These are phyloP conservation scores for Mimosa pudica DNA, from an alignment of 306 rosid genomes.

Conservation along the genomic window DNA sequence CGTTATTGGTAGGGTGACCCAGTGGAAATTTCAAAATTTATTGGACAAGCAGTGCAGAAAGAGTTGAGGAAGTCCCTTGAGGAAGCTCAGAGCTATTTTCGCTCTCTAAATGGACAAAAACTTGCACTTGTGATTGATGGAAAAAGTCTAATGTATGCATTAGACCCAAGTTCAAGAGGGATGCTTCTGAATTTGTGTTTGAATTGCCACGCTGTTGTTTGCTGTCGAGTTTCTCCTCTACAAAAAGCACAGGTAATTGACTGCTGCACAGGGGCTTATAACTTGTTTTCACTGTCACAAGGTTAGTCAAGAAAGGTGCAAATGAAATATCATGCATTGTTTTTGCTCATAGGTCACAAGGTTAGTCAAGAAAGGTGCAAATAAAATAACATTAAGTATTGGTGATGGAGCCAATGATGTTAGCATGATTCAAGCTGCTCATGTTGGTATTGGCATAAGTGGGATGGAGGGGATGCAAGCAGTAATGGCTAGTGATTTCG, in stretches of 20 bases:
- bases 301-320: conserved; percentile 95
- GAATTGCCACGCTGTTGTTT: conserved; percentile 91
- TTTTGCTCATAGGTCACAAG: conserved; percentile 74
- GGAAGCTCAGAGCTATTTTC: conserved; percentile 70
- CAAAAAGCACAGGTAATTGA: conserved; percentile 92
- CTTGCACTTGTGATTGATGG: conserved; percentile 96
- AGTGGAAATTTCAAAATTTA: conserved; percentile 90
- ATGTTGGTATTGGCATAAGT: conserved; percentile 95
- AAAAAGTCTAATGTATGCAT: conserved; percentile 91
- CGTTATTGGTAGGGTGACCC: conserved; percentile 77
- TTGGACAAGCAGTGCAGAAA: conserved; percentile 77
- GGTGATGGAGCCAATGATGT: conserved; percentile 99
- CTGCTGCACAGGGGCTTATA: background rate
- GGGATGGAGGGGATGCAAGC: conserved; percentile 99
- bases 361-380: conserved; percentile 92
- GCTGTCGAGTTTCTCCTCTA: conserved; percentile 98
- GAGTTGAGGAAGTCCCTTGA: conserved; percentile 71
- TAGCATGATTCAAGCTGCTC: conserved; percentile 99
- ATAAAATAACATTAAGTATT: conserved; percentile 83
- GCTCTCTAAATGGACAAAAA: conserved; percentile 64
- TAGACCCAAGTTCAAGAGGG: conserved; percentile 88
- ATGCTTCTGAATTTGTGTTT: conserved; percentile 81
- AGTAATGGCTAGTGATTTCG: conserved; percentile 99
- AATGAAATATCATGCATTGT: conserved; percentile 35
- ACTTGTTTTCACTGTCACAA: conserved; percentile 32